These are phyloP conservation scores for Zygoascus meyerae DNA, from an alignment of 1,139 yeast genomes.

Conservation along the genomic window DNA sequence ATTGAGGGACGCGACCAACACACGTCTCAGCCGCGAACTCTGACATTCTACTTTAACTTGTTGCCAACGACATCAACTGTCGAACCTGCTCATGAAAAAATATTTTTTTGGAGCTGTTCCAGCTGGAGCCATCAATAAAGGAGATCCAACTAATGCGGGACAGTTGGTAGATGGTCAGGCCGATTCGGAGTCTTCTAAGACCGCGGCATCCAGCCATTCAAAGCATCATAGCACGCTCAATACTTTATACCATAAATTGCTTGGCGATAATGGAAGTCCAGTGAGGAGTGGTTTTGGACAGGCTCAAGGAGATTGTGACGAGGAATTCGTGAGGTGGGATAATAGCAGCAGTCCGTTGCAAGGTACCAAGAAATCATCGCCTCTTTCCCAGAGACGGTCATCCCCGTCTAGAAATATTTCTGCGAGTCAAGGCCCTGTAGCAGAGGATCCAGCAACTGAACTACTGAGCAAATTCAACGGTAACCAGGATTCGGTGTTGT, in stretches of 20 bases:
- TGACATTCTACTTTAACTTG: background rate
- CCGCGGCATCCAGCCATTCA: background rate
- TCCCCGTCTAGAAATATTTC: conserved; percentile 2
- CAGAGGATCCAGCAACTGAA: conserved; percentile 12
- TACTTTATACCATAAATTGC: conserved; percentile 9
- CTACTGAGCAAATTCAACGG: conserved; percentile 8
- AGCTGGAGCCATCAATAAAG: conserved; percentile 10
- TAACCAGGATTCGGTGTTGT: background rate
- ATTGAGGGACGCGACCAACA: too few species aligned
- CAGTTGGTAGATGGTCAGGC: background rate
- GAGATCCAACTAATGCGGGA: conserved; percentile 1
- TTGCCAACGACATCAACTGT: conserved; percentile 1
- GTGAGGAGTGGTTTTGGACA: background rate
- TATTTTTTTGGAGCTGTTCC: conserved; percentile 17
- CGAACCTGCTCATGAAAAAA: conserved; percentile 9
- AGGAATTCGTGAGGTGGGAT: conserved; percentile 19
- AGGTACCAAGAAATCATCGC: background rate
- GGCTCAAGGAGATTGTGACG: conserved; percentile 5
- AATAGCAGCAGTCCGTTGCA: conserved; percentile 16
- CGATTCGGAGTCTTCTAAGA: background rate
- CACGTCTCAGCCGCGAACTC: background rate
- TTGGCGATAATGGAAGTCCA: conserved; percentile 8
- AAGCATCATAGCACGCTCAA: conserved; percentile 8
- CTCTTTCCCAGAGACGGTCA: background rate
- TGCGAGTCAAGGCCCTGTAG: background rate